Percentiles rank a stretch among this genome's conserved stretches.
These are phyloP conservation scores for Aegilops sharonensis DNA, from an alignment of 176 grass and related monocot genomes.

Conservation along the genomic window DNA sequence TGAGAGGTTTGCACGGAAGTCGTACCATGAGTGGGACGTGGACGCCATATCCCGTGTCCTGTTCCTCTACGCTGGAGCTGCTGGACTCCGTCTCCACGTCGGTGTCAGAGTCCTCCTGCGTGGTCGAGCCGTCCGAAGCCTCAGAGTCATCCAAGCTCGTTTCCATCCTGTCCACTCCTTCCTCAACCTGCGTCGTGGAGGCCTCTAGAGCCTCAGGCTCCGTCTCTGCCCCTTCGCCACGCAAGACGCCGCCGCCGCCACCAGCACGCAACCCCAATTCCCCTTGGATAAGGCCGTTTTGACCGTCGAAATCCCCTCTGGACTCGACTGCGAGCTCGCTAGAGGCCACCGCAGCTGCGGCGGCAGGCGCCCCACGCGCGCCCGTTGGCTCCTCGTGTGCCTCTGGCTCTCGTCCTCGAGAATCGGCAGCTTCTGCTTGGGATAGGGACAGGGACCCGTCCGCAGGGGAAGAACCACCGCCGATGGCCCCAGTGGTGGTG, in stretches of 20 bases:
- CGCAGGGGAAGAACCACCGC: constrained; percentile 10
- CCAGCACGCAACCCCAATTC: constrained; percentile 8
- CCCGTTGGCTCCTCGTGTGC: too few relatives aligned
- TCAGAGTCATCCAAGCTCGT: constrained; percentile 52
- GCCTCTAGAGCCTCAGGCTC: constrained; percentile 15
- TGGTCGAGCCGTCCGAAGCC: constrained; percentile 58
- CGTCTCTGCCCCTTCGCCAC: background rate
- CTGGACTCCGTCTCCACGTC: constrained; percentile 62
- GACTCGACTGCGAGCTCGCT: background rate
- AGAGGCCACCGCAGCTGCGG: background rate
- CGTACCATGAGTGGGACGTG: constrained; percentile 48
- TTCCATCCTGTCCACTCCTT: constrained; percentile 44
- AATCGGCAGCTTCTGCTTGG: background rate
- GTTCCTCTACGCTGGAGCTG: constrained; percentile 65
- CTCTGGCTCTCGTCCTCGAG: background rate
- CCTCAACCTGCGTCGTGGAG: constrained; percentile 19
- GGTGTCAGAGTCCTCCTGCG: constrained; percentile 52
- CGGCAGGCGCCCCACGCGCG: too few relatives aligned
- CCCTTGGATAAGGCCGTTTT: constrained; percentile 6
- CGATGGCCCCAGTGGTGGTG: background rate
- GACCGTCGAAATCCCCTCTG: constrained; percentile 15
- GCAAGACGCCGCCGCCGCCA: constrained; percentile 19
- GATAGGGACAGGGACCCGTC: background rate
- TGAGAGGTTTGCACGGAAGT: constrained; percentile 7
- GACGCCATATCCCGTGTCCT: constrained; percentile 30